Conservation (phyloP, 257 asterid species). For the Primulina huaijiensis region DNA sequence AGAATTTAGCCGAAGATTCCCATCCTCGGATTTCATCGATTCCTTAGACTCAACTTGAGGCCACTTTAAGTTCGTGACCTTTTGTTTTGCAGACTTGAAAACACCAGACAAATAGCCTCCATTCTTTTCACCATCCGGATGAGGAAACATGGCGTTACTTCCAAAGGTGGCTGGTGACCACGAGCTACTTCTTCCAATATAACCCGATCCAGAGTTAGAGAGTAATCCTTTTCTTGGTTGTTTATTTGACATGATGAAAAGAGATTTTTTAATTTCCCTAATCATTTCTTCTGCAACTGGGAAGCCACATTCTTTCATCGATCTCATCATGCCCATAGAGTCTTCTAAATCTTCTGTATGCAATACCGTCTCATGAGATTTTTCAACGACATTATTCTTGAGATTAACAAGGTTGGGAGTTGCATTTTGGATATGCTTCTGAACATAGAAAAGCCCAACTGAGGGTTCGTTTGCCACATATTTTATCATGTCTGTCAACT, state of each 20-base stretch:
- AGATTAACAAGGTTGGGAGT: slow-evolving; percentile 67
- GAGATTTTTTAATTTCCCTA: slow-evolving; percentile 58
- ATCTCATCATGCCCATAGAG: slow-evolving; percentile 56
- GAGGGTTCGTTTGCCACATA: slow-evolving; percentile 96
- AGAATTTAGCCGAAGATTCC: slow-evolving; percentile 20
- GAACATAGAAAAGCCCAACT: slow-evolving; percentile 87
- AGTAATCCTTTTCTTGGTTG: slow-evolving; percentile 64
- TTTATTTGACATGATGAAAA: slow-evolving; percentile 56
- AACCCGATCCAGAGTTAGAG: slow-evolving; percentile 42
- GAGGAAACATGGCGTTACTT: slow-evolving; percentile 33
- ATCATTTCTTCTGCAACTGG: slow-evolving; percentile 79
- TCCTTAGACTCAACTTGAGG: slow-evolving; percentile 40
- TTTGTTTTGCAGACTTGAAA: slow-evolving; percentile 62
- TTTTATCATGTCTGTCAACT: slow-evolving; percentile 74
- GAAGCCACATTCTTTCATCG: slow-evolving; percentile 87
- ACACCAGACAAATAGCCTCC: slow-evolving; percentile 63
- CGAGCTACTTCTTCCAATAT: slow-evolving; percentile 58
- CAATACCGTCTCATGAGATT: slow-evolving; percentile 57
- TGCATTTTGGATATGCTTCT: slow-evolving; percentile 76
- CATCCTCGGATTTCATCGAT: slow-evolving; percentile 30
- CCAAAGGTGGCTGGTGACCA: slow-evolving; percentile 82
- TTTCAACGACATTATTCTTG: slow-evolving; percentile 54
- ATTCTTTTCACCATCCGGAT: slow-evolving; percentile 37
- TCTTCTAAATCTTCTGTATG: slow-evolving; percentile 85
- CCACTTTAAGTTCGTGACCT: slow-evolving; percentile 54